phyloP scores from a whole-genome alignment of 2,329 filamentous ascomycete genomes.

The Chaetomium strumarium region DNA sequence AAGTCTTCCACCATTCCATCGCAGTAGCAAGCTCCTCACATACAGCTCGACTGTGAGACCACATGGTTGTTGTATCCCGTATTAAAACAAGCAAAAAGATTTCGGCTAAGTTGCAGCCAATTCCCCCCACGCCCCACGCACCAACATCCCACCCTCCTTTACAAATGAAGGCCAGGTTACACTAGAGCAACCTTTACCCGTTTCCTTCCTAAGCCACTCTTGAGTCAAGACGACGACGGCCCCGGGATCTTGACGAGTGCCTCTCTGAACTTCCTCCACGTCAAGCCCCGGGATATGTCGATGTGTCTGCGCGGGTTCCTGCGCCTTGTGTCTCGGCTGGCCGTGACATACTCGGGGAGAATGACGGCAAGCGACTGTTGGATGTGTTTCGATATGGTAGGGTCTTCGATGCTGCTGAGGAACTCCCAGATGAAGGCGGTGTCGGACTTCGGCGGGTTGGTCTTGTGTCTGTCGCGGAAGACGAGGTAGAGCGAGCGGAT shows the following conservation, averaged over 20 bases:
- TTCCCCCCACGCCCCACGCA: not conserved
- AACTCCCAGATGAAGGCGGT: conserved; percentile 23
- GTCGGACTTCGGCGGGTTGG: conserved; percentile 14
- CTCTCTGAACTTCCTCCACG: conserved; percentile 20
- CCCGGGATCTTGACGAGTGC: conserved; percentile 11
- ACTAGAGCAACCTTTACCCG: not conserved
- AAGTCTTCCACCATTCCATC: no score
- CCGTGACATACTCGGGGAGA: conserved; percentile 16
- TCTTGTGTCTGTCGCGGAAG: conserved; percentile 17
- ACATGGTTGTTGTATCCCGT: not conserved
- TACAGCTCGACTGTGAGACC: no score
- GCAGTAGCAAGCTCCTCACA: no score
- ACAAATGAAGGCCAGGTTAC: not conserved
- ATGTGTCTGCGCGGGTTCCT: conserved; percentile 7
- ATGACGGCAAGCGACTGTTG: conserved; percentile 20
- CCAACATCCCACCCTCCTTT: not conserved
- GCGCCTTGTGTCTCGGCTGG: conserved; percentile 2
- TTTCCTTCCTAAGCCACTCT: not conserved
- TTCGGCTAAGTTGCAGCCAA: not conserved
- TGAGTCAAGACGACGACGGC: not conserved
- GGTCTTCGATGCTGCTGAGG: conserved; percentile 20
- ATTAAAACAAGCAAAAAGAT: not conserved
- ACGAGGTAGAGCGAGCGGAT: conserved; percentile 17
- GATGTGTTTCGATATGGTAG: conserved; percentile 16
- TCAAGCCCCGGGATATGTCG: conserved; percentile 12